Evolutionary conservation across 2,329 filamentous ascomycete species (phyloP).

Genomic region (Metarhizium robertsii): DNA sequence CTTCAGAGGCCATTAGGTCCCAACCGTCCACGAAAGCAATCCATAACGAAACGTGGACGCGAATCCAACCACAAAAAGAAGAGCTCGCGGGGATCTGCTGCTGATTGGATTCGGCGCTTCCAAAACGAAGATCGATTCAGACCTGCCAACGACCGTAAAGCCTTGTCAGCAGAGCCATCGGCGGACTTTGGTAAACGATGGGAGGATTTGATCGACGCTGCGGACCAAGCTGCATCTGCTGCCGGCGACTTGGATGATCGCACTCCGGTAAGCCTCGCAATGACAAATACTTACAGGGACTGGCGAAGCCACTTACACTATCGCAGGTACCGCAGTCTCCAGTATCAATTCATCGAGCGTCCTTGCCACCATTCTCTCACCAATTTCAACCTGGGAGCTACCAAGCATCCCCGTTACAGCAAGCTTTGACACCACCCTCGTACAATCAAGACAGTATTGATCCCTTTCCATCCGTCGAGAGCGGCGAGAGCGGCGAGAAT

Average conservation of each 20-base stretch:
- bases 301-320: not conserved
- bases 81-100: constrained; percentile 61
- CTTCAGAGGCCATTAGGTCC: constrained; percentile 65
- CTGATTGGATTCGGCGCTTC: constrained; percentile 52
- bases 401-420: constrained; percentile 82
- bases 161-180: constrained; percentile 76
- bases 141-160: constrained; percentile 63
- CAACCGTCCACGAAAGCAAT: constrained; percentile 72
- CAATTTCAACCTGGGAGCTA: constrained; percentile 59
- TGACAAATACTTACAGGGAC: constrained; percentile 7
- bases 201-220: constrained; percentile 94
- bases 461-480: constrained; percentile 83
- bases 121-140: constrained; percentile 58
- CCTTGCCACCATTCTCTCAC: constrained; percentile 50
- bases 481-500: constrained; percentile 61
- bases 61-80: constrained; percentile 73
- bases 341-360: constrained; percentile 52
- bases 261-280: constrained; percentile 59
- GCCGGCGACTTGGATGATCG: constrained; percentile 87
- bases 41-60: constrained; percentile 69
- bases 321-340: constrained; percentile 54
- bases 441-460: constrained; percentile 60
- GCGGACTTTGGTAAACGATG: constrained; percentile 80
- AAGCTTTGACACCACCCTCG: constrained; percentile 76
- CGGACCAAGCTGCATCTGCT: constrained; percentile 62